These are phyloP conservation scores for Skeletonema grethae DNA, from an alignment of 108 stramenopile species.

Conservation along the genomic window DNA sequence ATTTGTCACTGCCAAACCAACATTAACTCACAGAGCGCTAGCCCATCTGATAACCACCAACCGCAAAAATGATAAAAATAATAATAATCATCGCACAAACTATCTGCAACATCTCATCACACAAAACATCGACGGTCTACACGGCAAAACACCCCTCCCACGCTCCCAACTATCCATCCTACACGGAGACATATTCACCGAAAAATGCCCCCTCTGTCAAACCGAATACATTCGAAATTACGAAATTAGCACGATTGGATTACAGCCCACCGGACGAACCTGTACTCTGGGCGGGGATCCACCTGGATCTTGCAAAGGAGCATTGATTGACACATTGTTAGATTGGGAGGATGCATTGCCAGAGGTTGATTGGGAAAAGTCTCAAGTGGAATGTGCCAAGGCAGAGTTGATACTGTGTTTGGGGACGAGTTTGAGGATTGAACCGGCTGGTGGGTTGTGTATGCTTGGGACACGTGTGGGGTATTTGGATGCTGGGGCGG, in stretches of 20 bases:
- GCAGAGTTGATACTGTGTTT: constrained; percentile 80
- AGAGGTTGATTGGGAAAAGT: constrained; percentile 62
- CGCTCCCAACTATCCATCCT: constrained; percentile 64
- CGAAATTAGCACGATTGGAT: constrained; percentile 84
- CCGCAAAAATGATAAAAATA: constrained; percentile 15
- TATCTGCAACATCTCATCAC: constrained; percentile 62
- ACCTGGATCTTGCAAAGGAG: constrained; percentile 37
- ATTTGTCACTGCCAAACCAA: constrained; percentile 15
- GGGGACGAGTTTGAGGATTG: constrained; percentile 87
- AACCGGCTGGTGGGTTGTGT: constrained; percentile 83
- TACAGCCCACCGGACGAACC: constrained; percentile 71
- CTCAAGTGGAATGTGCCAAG: constrained; percentile 59
- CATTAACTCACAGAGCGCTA: constrained; percentile 64
- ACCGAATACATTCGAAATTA: constrained; percentile 72
- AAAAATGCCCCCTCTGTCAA: constrained; percentile 77
- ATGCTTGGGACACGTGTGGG: constrained; percentile 36
- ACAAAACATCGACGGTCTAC: constrained; percentile 93
- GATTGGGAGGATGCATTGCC: constrained; percentile 91
- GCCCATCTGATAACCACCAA: constrained; percentile 44
- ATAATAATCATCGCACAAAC: not conserved
- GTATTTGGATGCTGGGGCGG: not conserved
- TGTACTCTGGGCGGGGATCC: constrained; percentile 38
- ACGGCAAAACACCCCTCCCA: constrained; percentile 71
- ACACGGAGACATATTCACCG: constrained; percentile 90
- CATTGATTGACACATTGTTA: constrained; percentile 75